phyloP scores from a whole-genome alignment of 176 grass and related monocot species.

The Eremochloa ophiuroides region DNA sequence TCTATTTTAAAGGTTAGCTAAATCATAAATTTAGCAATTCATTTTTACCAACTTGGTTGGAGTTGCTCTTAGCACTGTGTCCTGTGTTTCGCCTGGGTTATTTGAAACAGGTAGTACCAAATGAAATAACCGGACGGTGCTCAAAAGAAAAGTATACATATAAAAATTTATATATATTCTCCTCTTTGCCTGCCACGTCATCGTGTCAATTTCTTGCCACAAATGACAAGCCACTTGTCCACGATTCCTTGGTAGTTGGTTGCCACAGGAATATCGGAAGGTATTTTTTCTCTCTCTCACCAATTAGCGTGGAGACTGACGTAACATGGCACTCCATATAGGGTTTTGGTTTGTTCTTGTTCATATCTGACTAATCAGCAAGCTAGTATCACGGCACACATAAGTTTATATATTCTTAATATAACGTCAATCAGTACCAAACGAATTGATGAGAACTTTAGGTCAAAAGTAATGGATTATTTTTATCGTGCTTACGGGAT shows the following conservation, averaged over 20 bases:
- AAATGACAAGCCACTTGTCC: background rate
- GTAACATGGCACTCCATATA: background rate
- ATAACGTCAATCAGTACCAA: background rate
- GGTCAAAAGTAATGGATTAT: slow-evolving; percentile 6
- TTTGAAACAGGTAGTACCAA: background rate
- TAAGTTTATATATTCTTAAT: background rate
- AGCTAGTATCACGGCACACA: background rate
- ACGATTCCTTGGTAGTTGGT: slow-evolving; percentile 2
- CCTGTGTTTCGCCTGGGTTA: background rate
- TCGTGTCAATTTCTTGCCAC: background rate
- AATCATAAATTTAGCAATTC: too few species aligned
- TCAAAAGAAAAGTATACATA: background rate
- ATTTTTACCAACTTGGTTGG: too few species aligned
- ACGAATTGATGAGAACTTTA: background rate
- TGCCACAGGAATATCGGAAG: slow-evolving; percentile 16
- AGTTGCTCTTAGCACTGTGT: too few species aligned
- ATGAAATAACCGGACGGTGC: background rate
- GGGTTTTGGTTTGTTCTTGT: background rate
- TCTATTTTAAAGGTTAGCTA: too few species aligned
- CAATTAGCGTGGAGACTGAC: background rate
- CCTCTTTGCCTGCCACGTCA: background rate
- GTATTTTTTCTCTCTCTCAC: background rate
- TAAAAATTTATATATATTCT: background rate
- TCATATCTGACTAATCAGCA: background rate
- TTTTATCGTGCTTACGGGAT: background rate